Evolutionary conservation across 2,329 filamentous ascomycete genomes (phyloP).

Genomic region (Pseudocercospora crystallina): DNA sequence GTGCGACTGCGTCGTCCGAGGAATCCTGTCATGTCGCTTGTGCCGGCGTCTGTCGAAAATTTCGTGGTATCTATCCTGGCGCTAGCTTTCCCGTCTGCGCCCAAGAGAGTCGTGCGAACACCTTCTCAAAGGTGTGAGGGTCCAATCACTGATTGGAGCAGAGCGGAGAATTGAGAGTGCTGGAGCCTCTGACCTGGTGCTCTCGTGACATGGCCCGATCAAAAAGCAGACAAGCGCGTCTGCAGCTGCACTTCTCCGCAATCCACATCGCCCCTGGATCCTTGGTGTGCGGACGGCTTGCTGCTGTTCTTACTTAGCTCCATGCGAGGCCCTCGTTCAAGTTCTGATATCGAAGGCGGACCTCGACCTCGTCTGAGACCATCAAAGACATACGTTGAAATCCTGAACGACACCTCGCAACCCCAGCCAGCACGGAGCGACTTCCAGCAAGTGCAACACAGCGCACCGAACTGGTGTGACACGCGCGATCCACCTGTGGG

Average conservation of each 20-base stretch:
- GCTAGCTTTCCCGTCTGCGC: neutral
- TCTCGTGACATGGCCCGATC: conserved; percentile 17
- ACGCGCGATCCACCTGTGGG: conserved; percentile 16
- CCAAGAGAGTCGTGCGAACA: conserved; percentile 20
- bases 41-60: neutral
- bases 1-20: too few species aligned
- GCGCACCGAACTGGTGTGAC: conserved; percentile 12
- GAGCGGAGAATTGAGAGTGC: conserved; percentile 12
- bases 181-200: conserved; percentile 9
- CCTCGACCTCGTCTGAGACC: conserved; percentile 1
- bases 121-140: conserved; percentile 10
- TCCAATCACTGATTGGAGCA: conserved; percentile 17
- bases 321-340: conserved; percentile 8
- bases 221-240: conserved; percentile 16
- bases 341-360: conserved; percentile 4
- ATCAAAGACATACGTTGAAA: neutral
- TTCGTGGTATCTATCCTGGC: neutral
- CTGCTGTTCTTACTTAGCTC: conserved; percentile 18
- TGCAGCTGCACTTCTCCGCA: conserved; percentile 21
- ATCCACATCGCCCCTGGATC: conserved; percentile 19
- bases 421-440: too few species aligned
- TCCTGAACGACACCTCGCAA: too few species aligned
- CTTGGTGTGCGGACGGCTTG: conserved; percentile 20
- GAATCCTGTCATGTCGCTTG: too few species aligned
- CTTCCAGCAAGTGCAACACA: conserved; percentile 1